These are phyloP conservation scores for Teunomyces cretensis DNA, from an alignment of 805 yeast genomes.

Conservation along the genomic window DNA sequence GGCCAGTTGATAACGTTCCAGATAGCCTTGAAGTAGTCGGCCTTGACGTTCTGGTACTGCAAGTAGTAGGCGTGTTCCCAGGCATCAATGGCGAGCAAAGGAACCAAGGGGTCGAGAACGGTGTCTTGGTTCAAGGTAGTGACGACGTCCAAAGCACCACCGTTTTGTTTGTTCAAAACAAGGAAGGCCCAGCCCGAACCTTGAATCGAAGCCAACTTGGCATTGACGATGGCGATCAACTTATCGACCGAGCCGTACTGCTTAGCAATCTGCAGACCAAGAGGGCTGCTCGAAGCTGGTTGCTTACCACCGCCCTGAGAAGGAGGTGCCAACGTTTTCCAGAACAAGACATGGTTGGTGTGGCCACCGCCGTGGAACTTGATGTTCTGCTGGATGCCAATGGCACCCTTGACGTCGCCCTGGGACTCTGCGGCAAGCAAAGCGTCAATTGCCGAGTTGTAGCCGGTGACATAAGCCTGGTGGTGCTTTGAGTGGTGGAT, in stretches of 20 bases:
- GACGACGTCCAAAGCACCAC: conserved; percentile 42
- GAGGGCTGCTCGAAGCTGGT: conserved; percentile 25
- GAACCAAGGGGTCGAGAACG: conserved; percentile 42
- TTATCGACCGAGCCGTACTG: conserved; percentile 48
- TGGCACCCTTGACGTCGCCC: conserved; percentile 40
- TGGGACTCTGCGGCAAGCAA: conserved; percentile 32
- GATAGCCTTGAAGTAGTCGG: conserved; percentile 49
- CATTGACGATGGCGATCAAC: conserved; percentile 41
- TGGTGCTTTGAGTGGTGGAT: conserved; percentile 51
- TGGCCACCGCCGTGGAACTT: conserved; percentile 54
- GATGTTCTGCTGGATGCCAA: conserved; percentile 45
- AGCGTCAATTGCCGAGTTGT: conserved; percentile 45
- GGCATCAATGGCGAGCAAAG: conserved; percentile 51
- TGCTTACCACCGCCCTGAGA: conserved; percentile 40
- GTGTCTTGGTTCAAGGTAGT: conserved; percentile 51
- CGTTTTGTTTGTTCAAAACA: conserved; percentile 46
- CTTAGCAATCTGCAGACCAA: conserved; percentile 35
- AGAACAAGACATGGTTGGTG: conserved; percentile 49
- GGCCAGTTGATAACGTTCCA: conserved; percentile 54
- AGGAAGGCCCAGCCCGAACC: conserved; percentile 57
- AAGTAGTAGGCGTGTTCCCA: conserved; percentile 58
- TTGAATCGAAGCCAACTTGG: conserved; percentile 48
- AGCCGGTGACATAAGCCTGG: conserved; percentile 49
- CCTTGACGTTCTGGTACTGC: conserved; percentile 52
- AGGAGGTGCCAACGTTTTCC: conserved; percentile 49